Evolutionary conservation across 2,329 filamentous ascomycete genomes (phyloP).

Genomic region (Blumeria hordei): DNA sequence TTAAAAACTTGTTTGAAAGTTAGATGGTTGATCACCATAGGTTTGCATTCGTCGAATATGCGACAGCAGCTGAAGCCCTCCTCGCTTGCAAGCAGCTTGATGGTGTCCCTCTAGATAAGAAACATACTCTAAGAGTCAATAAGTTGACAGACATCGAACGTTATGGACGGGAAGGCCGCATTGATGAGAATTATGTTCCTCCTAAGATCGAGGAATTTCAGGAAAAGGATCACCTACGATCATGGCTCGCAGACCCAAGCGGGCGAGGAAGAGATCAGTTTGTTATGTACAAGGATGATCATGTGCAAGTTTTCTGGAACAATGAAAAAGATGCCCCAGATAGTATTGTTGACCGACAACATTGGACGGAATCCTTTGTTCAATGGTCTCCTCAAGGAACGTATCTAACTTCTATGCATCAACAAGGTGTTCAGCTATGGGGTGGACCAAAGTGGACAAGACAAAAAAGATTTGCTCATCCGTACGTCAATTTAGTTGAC

Average conservation of each 20-base stretch:
- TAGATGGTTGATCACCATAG: conserved; percentile 21
- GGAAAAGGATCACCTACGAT: conserved; percentile 85
- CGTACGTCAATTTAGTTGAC: conserved; percentile 83
- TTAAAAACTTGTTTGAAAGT: background rate
- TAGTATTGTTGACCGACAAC: conserved; percentile 67
- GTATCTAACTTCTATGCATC: conserved; percentile 81
- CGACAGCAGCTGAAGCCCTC: conserved; percentile 68
- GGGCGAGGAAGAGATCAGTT: conserved; percentile 82
- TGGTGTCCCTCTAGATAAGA: conserved; percentile 77
- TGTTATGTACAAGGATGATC: conserved; percentile 76
- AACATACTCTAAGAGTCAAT: conserved; percentile 85
- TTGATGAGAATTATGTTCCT: conserved; percentile 72
- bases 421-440: conserved; percentile 93
- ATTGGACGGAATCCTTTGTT: conserved; percentile 96
- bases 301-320: conserved; percentile 93
- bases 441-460: conserved; percentile 73
- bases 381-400: conserved; percentile 95
- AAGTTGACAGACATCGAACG: conserved; percentile 96
- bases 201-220: conserved; percentile 66
- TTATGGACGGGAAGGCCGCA: conserved; percentile 76
- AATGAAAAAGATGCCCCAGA: conserved; percentile 84
- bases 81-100: conserved; percentile 78
- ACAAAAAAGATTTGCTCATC: conserved; percentile 82
- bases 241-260: conserved; percentile 64
- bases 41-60: conserved; percentile 94